Evolutionary conservation across 495 filamentous ascomycete genomes (phyloP).

Genomic region (Daldinia bambusicola): DNA sequence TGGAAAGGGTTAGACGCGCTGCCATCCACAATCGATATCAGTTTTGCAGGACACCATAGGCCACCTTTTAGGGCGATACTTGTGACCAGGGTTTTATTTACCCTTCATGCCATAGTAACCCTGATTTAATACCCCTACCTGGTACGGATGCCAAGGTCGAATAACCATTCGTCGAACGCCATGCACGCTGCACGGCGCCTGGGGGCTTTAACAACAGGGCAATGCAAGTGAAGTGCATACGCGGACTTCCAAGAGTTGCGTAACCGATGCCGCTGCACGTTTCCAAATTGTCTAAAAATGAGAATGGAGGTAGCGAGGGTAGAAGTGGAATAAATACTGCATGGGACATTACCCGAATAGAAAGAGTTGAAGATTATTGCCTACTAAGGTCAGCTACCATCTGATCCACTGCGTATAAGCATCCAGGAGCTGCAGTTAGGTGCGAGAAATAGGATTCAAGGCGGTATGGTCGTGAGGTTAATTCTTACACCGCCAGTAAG

Average conservation of each 20-base stretch:
- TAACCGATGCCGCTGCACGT: not conserved
- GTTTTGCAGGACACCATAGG: no score
- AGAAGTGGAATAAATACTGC: not conserved
- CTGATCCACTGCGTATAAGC: not conserved
- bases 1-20: no score
- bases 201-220: constrained; percentile 4
- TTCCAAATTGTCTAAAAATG: not conserved
- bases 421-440: not conserved
- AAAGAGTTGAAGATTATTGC: not conserved
- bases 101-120: no score
- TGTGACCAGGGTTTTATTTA: no score
- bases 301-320: not conserved
- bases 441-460: not conserved
- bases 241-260: not conserved
- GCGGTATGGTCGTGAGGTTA: not conserved
- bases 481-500: constrained; percentile 1
- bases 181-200: not conserved
- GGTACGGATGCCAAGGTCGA: not conserved
- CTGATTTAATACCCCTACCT: not conserved
- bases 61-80: no score
- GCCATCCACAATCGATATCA: no score
- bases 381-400: not conserved
- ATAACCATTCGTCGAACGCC: not conserved
- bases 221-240: not conserved
- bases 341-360: not conserved